These are phyloP conservation scores for Yamadazyma trypodendri DNA, from an alignment of 1,139 yeast genomes.

Conservation along the genomic window DNA sequence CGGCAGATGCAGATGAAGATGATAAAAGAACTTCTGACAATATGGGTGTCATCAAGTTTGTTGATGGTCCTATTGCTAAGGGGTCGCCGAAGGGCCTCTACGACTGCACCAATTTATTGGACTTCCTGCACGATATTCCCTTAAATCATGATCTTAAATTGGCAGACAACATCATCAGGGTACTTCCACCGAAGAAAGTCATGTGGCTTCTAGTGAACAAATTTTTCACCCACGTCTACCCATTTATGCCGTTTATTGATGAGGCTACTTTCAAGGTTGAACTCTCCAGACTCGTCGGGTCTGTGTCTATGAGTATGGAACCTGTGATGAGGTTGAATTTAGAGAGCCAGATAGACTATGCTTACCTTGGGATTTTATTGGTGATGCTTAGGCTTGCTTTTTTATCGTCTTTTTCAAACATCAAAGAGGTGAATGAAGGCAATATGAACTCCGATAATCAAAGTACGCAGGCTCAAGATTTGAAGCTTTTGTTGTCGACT, in stretches of 20 bases:
- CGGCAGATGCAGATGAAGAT: background rate
- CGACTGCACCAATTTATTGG: slow-evolving; percentile 1
- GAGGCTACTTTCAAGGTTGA: slow-evolving; percentile 31
- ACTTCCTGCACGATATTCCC: slow-evolving; percentile 4
- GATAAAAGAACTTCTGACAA: slow-evolving; percentile 1
- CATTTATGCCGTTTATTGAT: slow-evolving; percentile 50
- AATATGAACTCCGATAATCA: slow-evolving; percentile 24
- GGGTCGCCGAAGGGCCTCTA: background rate
- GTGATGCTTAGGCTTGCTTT: slow-evolving; percentile 30
- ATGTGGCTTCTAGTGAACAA: slow-evolving; percentile 48
- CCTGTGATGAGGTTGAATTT: slow-evolving; percentile 22
- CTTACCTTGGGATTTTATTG: slow-evolving; percentile 29
- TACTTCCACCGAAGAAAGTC: slow-evolving; percentile 43
- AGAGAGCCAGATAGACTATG: slow-evolving; percentile 31
- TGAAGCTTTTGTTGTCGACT: slow-evolving; percentile 13
- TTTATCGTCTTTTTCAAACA: slow-evolving; percentile 31
- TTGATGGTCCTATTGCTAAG: background rate
- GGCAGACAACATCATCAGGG: slow-evolving; percentile 35
- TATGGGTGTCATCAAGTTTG: background rate
- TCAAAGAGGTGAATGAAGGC: slow-evolving; percentile 28
- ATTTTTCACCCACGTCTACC: slow-evolving; percentile 46
- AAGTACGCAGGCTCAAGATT: slow-evolving; percentile 19
- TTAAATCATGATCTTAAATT: slow-evolving; percentile 10
- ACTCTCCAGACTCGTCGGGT: slow-evolving; percentile 28
- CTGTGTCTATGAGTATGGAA: slow-evolving; percentile 19